Conservation (phyloP, 2,329 filamentous ascomycete species). For the Penicillium sp. region DNA sequence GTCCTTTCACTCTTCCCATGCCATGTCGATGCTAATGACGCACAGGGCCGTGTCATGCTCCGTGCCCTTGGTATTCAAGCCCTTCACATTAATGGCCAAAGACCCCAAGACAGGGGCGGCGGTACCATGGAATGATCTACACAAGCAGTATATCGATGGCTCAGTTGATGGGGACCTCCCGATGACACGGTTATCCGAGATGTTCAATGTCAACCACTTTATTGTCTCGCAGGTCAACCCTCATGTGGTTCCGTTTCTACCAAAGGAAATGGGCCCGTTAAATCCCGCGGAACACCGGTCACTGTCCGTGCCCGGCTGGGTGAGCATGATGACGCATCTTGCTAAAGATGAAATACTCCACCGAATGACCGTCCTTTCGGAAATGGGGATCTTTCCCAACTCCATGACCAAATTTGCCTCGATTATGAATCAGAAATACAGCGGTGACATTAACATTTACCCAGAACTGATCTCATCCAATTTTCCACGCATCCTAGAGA, state of each 20-base stretch:
- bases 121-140: conserved; percentile 77
- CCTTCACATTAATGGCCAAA: conserved; percentile 74
- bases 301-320: conserved; percentile 47
- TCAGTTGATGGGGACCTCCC: conserved; percentile 93
- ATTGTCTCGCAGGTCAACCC: conserved; percentile 97
- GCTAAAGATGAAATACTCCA: conserved; percentile 77
- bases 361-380: conserved; percentile 71
- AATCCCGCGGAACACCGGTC: conserved; percentile 28
- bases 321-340: conserved; percentile 63
- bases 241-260: conserved; percentile 81
- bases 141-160: conserved; percentile 85
- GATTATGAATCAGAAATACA: conserved; percentile 84
- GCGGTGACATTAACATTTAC: conserved; percentile 90
- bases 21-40: neutral
- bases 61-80: conserved; percentile 77
- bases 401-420: conserved; percentile 71
- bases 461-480: conserved; percentile 71
- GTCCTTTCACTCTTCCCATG: conserved; percentile 21
- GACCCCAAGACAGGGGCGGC: conserved; percentile 73
- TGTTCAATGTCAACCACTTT: conserved; percentile 98
- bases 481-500: conserved; percentile 70
- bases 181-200: conserved; percentile 80
- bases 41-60: conserved; percentile 79
- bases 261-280: conserved; percentile 59
- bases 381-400: conserved; percentile 75